phyloP scores from a whole-genome alignment of 495 filamentous ascomycete genomes.

The Aspergillus carlsbadensis region DNA sequence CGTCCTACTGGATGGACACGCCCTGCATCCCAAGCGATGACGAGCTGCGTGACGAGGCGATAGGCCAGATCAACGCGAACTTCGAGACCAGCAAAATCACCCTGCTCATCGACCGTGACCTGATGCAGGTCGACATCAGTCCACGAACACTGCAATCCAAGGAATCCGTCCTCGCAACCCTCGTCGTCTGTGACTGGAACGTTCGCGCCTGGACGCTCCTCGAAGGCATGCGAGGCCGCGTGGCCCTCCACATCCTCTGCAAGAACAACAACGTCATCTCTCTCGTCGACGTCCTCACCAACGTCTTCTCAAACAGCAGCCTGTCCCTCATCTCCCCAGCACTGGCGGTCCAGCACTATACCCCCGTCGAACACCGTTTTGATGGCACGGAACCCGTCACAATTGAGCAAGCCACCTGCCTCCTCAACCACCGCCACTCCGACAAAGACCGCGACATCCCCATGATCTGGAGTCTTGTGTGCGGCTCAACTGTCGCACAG shows the following conservation, averaged over 20 bases:
- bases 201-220: constrained; percentile 8
- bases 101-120: constrained; percentile 1
- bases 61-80: constrained; percentile 1
- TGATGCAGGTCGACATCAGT: constrained; percentile 1
- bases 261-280: not conserved
- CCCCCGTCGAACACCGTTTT: not conserved
- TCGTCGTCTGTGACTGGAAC: constrained; percentile 7
- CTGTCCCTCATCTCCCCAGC: not conserved
- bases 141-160: not conserved
- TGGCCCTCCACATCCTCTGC: not conserved
- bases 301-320: not conserved
- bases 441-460: constrained; percentile 3
- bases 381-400: not conserved
- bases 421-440: constrained; percentile 4
- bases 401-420: constrained; percentile 5
- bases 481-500: not conserved
- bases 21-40: constrained; percentile 1
- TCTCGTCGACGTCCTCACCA: not conserved
- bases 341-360: constrained; percentile 1
- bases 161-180: constrained; percentile 1
- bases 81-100: constrained; percentile 3
- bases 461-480: constrained; percentile 5
- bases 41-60: not conserved
- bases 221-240: constrained; percentile 3
- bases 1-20: constrained; percentile 9